Percentiles rank a stretch among this genome's conserved stretches.
Conservation (phyloP, 2,329 filamentous ascomycete genomes). For the Sclerotinia nivalis region DNA sequence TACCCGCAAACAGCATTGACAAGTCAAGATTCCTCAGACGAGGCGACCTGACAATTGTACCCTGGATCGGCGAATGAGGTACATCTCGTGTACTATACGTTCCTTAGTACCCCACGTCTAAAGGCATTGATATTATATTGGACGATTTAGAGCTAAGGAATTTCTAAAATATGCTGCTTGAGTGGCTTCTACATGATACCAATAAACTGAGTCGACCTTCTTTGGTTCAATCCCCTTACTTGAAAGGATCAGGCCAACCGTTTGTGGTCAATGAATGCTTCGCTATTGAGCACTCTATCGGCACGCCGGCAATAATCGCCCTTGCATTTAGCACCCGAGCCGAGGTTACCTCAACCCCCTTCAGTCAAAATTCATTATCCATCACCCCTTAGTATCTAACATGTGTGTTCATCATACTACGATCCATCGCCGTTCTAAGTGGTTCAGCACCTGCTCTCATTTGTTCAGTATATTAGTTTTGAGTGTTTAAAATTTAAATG, state of each 20-base stretch:
- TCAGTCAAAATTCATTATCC: neutral
- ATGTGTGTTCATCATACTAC: neutral
- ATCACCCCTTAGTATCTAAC: neutral
- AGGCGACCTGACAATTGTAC: neutral
- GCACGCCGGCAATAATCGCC: neutral
- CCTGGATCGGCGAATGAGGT: neutral
- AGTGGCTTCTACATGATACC: constrained; percentile 3
- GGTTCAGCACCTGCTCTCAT: neutral
- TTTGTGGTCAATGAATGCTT: neutral
- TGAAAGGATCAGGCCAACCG: too few relatives aligned
- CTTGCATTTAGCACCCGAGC: neutral
- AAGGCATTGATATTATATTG: neutral
- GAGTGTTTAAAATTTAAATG: neutral
- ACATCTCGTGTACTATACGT: neutral
- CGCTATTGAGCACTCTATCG: neutral
- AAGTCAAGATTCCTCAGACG: neutral
- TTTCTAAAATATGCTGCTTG: neutral
- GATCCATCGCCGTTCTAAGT: neutral
- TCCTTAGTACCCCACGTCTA: constrained; percentile 4
- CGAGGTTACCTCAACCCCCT: neutral
- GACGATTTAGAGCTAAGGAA: neutral
- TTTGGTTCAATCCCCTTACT: neutral
- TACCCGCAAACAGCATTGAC: neutral
- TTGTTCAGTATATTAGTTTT: too few relatives aligned
- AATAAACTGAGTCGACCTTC: neutral